Conservation (phyloP, 805 yeast species). For the Dipodascopsis uninucleata region DNA sequence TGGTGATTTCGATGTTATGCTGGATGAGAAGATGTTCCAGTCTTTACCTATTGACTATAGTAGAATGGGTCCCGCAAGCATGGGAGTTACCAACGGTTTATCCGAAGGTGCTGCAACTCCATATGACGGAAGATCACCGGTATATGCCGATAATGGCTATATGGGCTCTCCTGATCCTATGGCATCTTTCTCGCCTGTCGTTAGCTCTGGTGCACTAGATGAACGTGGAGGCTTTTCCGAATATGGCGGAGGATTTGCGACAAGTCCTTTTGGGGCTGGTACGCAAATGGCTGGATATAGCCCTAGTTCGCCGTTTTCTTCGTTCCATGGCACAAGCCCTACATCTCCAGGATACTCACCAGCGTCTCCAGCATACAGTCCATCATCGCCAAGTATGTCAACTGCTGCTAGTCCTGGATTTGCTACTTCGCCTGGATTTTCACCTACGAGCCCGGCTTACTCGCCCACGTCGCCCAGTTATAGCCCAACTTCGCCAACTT, state of each 20-base stretch:
- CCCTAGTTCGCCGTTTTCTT: conserved; percentile 71
- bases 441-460: conserved; percentile 59
- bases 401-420: conserved; percentile 70
- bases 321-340: conserved; percentile 56
- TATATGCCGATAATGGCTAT: conserved; percentile 55
- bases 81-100: conserved; percentile 13
- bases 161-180: conserved; percentile 69
- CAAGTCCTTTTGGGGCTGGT: conserved; percentile 50
- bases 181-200: conserved; percentile 79
- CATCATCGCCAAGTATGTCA: conserved; percentile 69
- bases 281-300: conserved; percentile 62
- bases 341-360: conserved; percentile 63
- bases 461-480: conserved; percentile 74
- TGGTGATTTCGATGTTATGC: conserved; percentile 93
- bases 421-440: conserved; percentile 50
- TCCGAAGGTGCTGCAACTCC: conserved; percentile 87
- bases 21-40: conserved; percentile 70
- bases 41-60: conserved; percentile 43
- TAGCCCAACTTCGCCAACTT: conserved; percentile 74
- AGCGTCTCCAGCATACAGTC: conserved; percentile 67
- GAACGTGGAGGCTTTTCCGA: conserved; percentile 85
- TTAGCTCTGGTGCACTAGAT: conserved; percentile 76
- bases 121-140: conserved; percentile 64
- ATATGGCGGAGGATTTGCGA: conserved; percentile 71
- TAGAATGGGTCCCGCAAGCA: conserved; percentile 1